A percentile compares a stretch with the other conserved stretches of the same genome.
Conservation (phyloP, 108 stramenopile genomes). For the Epithemia pelagica region DNA sequence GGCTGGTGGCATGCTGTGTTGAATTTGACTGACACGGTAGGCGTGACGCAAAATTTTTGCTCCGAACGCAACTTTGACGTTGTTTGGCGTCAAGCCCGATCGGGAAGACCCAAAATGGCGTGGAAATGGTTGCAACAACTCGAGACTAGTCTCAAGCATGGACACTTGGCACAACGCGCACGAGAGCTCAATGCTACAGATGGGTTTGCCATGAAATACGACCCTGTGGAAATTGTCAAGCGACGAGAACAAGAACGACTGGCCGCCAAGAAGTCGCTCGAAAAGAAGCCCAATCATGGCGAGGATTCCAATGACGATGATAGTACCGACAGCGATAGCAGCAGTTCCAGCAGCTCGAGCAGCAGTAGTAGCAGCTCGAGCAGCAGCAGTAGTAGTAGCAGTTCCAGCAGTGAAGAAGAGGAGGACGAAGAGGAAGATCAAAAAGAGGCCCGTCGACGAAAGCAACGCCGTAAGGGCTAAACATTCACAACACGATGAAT, state of each 20-base stretch:
- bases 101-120: slow-evolving; percentile 91
- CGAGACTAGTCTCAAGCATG: slow-evolving; percentile 44
- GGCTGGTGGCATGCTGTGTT: slow-evolving; percentile 99
- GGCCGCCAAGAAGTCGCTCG: background rate
- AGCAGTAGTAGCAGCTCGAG: background rate
- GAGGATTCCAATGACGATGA: background rate
- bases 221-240: slow-evolving; percentile 37
- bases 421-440: background rate
- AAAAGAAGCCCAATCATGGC: background rate
- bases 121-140: slow-evolving; percentile 80
- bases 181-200: slow-evolving; percentile 70
- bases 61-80: slow-evolving; percentile 85
- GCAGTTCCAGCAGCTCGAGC: background rate
- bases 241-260: slow-evolving; percentile 3
- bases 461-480: background rate
- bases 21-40: slow-evolving; percentile 93
- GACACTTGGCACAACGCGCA: slow-evolving; percentile 74
- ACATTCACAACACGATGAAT: too few species aligned
- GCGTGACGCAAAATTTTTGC: slow-evolving; percentile 97
- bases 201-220: slow-evolving; percentile 86
- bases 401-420: background rate
- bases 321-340: background rate
- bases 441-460: background rate
- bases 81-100: slow-evolving; percentile 90
- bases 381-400: background rate